A percentile compares a stretch with the other conserved stretches of the same genome.
These are phyloP conservation scores for Globisporangium rhizosaccharum DNA, from an alignment of 352 stramenopile genomes.

Conservation along the genomic window DNA sequence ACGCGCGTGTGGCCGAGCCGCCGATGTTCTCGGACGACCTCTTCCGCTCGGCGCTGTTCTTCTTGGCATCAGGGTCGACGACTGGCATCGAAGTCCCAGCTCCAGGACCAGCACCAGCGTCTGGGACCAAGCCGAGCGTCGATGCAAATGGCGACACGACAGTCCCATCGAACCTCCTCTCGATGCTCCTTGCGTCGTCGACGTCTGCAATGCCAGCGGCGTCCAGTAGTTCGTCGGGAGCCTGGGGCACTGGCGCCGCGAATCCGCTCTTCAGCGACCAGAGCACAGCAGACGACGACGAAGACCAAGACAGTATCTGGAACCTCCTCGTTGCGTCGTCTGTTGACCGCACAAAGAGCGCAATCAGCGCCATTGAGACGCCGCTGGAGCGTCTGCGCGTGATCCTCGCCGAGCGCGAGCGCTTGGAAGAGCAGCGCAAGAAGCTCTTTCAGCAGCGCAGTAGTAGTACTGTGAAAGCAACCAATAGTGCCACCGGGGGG, in stretches of 20 bases:
- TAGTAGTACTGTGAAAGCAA: conserved; percentile 8
- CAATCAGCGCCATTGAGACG: conserved; percentile 33
- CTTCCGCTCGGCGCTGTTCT: conserved; percentile 57
- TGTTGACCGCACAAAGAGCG: conserved; percentile 53
- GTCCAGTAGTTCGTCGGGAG: background rate
- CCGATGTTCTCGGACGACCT: conserved; percentile 55
- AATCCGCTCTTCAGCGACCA: conserved; percentile 58
- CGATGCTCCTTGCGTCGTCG: conserved; percentile 47
- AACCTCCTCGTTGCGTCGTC: conserved; percentile 64
- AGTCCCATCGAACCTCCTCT: conserved; percentile 37
- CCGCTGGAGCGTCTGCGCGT: conserved; percentile 49
- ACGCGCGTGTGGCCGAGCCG: conserved; percentile 1
- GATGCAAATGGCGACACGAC: conserved; percentile 11
- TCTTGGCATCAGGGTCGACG: conserved; percentile 49
- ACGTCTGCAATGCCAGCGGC: conserved; percentile 24
- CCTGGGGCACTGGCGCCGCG: conserved; percentile 8
- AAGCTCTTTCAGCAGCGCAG: conserved; percentile 22
- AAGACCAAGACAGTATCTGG: conserved; percentile 64
- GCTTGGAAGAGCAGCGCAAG: conserved; percentile 51
- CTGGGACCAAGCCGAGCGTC: conserved; percentile 11
- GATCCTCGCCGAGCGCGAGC: conserved; percentile 60
- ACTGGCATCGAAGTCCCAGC: conserved; percentile 26
- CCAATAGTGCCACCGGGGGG: conserved; percentile 15
- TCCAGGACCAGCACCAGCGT: background rate
- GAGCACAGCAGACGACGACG: conserved; percentile 34